Base-by-base conservation (phyloP, 2,329 filamentous ascomycete genomes). In the Aspergillus terreus region DNA sequence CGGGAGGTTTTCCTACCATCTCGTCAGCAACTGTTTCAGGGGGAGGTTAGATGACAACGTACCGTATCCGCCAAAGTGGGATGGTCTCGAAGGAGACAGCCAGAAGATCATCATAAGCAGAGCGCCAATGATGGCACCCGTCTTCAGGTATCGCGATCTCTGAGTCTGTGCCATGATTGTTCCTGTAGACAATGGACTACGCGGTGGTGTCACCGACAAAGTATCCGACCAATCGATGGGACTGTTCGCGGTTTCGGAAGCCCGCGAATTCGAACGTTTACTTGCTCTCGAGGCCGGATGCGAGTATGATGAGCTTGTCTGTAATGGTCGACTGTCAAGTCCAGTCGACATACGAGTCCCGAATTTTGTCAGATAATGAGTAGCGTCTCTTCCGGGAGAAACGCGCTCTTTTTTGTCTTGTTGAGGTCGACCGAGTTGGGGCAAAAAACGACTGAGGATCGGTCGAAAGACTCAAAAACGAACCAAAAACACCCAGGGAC, bases 141-240 rank as follows among this genome's bases (percentile, higher is more conserved):
- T 81, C 75, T 84, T 86, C 62, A 86, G 63, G 63, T 79, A 83
- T 55, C 82, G 77, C 47, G 80, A 72, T 66, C 81, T 76, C 70
- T 83, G 81, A 58, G 78, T 81, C 73, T 83, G 82, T 61, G 82
- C 82, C 82, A 85, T 85, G 60, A 73, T 75, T 62, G 70, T 70
- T 41, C n/a, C n/a, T 67, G 71, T 49, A 52, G 52, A 63, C 38
- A 38, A n/a, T n/a, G 50, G 49, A 54, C 66, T 75, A 75, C 63
- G 58, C 21, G 62, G 57, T 45, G 64, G 67, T 56, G 70, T 68
- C 40, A 61, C 63, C 47, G 62, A 56, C 58, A 76, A 74, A 57
- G 75, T 68, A 57, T 74, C 70, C 43, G 71, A 63, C 58, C 79
- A 78, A 59, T 78, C 72, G 63, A 76, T 72, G 43, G 72, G 72